Percentiles rank a stretch among this genome's conserved stretches.
These are phyloP conservation scores for Fusarium palustre DNA, from an alignment of 2,329 filamentous ascomycete species.

Conservation along the genomic window DNA sequence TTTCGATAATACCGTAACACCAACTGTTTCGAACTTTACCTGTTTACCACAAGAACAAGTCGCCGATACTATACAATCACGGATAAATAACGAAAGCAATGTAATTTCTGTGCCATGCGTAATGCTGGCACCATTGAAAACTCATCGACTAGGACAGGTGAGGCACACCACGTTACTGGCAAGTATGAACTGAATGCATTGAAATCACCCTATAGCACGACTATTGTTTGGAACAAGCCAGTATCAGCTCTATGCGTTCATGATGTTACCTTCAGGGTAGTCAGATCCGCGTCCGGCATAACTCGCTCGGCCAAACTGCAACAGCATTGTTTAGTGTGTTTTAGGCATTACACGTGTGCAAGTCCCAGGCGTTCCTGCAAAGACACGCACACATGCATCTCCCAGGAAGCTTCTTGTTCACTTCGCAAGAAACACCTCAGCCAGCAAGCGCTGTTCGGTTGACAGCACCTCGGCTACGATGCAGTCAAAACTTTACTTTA, in stretches of 20 bases:
- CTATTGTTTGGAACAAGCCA: slow-evolving; percentile 5
- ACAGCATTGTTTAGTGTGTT: slow-evolving; percentile 2
- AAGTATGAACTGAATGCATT: not conserved
- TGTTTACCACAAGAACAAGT: too few species aligned
- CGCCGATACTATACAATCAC: not conserved
- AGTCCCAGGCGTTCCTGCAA: slow-evolving; percentile 22
- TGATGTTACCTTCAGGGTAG: slow-evolving; percentile 39
- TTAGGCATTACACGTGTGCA: slow-evolving; percentile 35
- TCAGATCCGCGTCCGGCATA: slow-evolving; percentile 24
- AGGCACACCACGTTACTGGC: not conserved
- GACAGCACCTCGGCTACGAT: slow-evolving; percentile 18
- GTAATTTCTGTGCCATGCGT: not conserved
- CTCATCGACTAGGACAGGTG: not conserved
- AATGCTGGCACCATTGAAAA: not conserved
- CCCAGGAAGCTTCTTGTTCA: not conserved
- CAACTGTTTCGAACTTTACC: not conserved
- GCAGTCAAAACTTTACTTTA: slow-evolving; percentile 8
- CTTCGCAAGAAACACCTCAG: not conserved
- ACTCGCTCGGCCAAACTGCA: slow-evolving; percentile 10
- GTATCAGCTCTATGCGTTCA: slow-evolving; percentile 21
- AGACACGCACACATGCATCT: slow-evolving; percentile 24
- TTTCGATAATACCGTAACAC: not conserved
- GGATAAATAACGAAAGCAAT: not conserved
- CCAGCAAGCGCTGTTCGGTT: not conserved
- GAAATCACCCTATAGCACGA: slow-evolving; percentile 22